Percentiles rank a stretch among this genome's conserved stretches.
phyloP scores from a whole-genome alignment of 371 early-diverging fungal genomes.

The Phascolomyces articulosus region DNA sequence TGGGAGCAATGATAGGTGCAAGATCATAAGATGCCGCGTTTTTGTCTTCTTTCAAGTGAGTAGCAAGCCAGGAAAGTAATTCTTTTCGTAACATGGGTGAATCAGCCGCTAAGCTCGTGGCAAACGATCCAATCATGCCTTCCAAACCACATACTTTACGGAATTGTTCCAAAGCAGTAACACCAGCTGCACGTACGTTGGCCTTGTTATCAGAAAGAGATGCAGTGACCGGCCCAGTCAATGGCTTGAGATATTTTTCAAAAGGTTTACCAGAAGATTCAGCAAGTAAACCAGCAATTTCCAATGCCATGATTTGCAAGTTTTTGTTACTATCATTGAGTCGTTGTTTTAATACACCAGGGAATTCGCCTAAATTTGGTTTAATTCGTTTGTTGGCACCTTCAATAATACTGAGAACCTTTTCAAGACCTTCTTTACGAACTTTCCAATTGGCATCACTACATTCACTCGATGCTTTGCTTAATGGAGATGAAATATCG shows the following conservation, averaged over 20 bases:
- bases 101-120: conserved; percentile 72
- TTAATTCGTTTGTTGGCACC: conserved; percentile 83
- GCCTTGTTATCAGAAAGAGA: conserved; percentile 89
- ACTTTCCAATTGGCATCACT: conserved; percentile 90
- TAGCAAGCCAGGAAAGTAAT: conserved; percentile 76
- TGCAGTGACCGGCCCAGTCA: conserved; percentile 65
- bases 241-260: conserved; percentile 67
- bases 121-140: conserved; percentile 64
- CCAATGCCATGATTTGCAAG: conserved; percentile 22
- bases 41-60: conserved; percentile 41
- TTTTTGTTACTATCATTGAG: conserved; percentile 92
- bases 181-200: conserved; percentile 80
- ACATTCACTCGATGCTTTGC: conserved; percentile 60
- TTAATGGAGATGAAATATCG: conserved; percentile 65
- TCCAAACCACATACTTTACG: conserved; percentile 71
- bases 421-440: conserved; percentile 94
- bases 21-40: conserved; percentile 57
- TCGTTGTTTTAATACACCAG: conserved; percentile 77
- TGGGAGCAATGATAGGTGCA: conserved; percentile 63
- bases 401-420: conserved; percentile 70
- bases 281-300: conserved; percentile 57
- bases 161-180: conserved; percentile 74
- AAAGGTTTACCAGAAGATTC: conserved; percentile 86
- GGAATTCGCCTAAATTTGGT: conserved; percentile 83
- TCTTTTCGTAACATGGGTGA: conserved; percentile 87